Conservation (phyloP, 2,329 filamentous ascomycete genomes). For the Fusarium sp. region DNA sequence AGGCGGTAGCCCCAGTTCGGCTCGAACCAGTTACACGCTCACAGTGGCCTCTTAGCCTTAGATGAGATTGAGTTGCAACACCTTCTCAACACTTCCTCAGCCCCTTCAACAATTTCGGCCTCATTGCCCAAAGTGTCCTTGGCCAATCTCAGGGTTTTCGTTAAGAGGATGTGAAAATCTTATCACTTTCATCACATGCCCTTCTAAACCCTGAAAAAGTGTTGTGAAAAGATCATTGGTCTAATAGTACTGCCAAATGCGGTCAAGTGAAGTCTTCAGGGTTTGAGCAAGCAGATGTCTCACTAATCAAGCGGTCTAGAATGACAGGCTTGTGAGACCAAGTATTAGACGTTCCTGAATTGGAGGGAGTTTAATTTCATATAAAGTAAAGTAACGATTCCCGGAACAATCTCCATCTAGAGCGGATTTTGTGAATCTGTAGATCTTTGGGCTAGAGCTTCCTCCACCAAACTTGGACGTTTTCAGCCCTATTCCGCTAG, state of each 20-base stretch:
- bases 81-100: not conserved
- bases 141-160: not conserved
- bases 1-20: not conserved
- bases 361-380: not conserved
- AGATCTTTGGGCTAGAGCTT: not conserved
- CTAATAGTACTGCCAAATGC: not conserved
- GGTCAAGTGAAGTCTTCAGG: not conserved
- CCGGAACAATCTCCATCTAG: not conserved
- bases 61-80: not conserved
- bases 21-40: not conserved
- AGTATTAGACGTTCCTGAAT: not conserved
- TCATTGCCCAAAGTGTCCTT: not conserved
- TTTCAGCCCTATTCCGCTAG: not conserved
- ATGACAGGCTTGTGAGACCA: not conserved
- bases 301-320: not conserved
- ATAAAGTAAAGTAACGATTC: not conserved
- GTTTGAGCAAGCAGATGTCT: not conserved
- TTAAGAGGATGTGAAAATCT: not conserved
- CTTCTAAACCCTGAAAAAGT: not conserved
- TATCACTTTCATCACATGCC: not conserved
- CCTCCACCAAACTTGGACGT: not conserved
- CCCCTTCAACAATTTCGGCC: not conserved
- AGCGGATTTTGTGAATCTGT: not conserved
- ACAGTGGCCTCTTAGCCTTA: too few relatives aligned
- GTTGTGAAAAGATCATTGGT: not conserved